Base-by-base conservation (phyloP, 495 filamentous ascomycete genomes). In the Talaromyces liani region DNA sequence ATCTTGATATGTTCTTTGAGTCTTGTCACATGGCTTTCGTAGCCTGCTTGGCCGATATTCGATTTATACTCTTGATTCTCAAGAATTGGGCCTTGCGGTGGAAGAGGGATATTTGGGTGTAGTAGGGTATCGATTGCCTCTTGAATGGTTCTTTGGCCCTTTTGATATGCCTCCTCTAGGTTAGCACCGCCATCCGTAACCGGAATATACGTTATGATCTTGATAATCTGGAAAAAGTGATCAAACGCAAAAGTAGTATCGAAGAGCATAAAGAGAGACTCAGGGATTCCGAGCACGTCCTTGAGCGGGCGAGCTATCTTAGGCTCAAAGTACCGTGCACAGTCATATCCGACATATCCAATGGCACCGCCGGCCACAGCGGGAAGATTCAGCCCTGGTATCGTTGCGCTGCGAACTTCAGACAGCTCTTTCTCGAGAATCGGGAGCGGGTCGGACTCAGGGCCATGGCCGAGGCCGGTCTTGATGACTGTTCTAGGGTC, bases 321-420 rank as follows among this genome's bases (percentile, higher is more conserved):
- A 29, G 94, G 94, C 79, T 98, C 94, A 66, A 98, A 98, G 75
- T 98, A 98, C 70, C 87, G 86, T 65, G 97, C 90, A 75, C 94
- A 98, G 73, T 98, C 94, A 72, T 98, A 98, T 39, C 92, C 91
- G 4, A 98, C 90, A 72, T 98, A 98, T 63, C 94, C 94, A 69
- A 98, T 88, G 2, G 93, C 94, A 49, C 95, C 94, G 54, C 92
- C 95, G 1, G 88, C 91, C 72, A 97, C 75, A 39, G 91, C 87
- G 12, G 94, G 94, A 7, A 98, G 83, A 59, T 77, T 81, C 63
- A 96, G 79, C 7, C 88, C 89, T 3, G 95, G 93, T 10, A 98
- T 82, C 47, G 88, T 81, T 61, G 90, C 87, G 56, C 95, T 89
- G 27, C 90, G 85, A 75, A 86, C 87, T 68, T 90, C 77, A 47